phyloP scores from a whole-genome alignment of 768 basidiomycete species.

The Brasilioporus rufonigricans region DNA sequence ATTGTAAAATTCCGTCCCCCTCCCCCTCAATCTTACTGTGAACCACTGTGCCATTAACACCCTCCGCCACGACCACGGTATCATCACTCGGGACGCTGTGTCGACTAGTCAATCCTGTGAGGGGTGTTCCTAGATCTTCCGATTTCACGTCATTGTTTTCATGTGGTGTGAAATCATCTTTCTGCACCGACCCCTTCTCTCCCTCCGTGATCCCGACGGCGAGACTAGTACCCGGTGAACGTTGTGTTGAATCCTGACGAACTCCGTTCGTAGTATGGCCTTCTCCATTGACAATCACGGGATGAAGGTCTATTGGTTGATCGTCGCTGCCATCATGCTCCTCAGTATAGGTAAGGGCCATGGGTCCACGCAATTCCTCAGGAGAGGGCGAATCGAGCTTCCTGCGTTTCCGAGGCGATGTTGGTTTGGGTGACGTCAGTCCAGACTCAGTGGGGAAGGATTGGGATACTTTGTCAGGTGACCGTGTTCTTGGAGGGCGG shows the following conservation, averaged over 20 bases:
- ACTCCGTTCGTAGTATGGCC: conserved; percentile 16
- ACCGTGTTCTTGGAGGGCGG: conserved; percentile 29
- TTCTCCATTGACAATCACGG: conserved; percentile 15
- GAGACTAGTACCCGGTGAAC: neutral
- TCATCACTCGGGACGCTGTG: conserved; percentile 61
- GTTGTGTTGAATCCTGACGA: neutral
- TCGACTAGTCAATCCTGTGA: conserved; percentile 46
- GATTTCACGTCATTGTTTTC: conserved; percentile 40
- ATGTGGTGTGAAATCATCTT: conserved; percentile 4
- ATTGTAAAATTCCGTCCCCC: conserved; percentile 11
- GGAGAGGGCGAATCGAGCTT: conserved; percentile 38
- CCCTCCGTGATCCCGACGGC: neutral
- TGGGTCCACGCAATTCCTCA: conserved; percentile 20
- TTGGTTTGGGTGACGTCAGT: conserved; percentile 14
- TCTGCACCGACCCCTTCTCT: neutral
- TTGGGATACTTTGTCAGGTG: conserved; percentile 5
- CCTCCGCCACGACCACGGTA: conserved; percentile 44
- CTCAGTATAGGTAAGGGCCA: conserved; percentile 1
- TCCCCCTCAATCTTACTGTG: conserved; percentile 27
- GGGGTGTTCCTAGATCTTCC: conserved; percentile 54
- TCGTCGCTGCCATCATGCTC: conserved; percentile 7
- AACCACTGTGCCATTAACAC: conserved; percentile 25
- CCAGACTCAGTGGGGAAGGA: conserved; percentile 6
- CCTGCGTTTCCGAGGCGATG: conserved; percentile 43
- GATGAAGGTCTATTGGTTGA: neutral